These are phyloP conservation scores for Syzygium malaccense DNA, from an alignment of 441 rosid species.

Conservation along the genomic window DNA sequence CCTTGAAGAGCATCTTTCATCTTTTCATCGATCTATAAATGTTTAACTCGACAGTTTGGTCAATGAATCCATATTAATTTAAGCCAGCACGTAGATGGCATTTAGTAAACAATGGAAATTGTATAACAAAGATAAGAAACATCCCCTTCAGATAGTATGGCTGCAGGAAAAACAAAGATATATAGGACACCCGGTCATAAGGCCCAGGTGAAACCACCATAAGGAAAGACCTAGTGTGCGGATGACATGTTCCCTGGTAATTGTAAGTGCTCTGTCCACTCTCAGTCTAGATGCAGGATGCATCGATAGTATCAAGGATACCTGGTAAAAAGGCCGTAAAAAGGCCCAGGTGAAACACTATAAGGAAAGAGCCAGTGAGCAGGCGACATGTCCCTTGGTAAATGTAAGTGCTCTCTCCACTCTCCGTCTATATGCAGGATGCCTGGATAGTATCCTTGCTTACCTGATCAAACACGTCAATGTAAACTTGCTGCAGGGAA, in stretches of 20 bases:
- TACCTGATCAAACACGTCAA: conserved; percentile 95
- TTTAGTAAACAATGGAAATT: neutral
- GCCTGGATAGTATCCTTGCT: neutral
- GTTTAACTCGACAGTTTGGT: neutral
- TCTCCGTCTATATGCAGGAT: neutral
- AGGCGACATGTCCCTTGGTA: neutral
- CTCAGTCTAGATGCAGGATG: neutral
- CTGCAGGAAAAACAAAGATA: neutral
- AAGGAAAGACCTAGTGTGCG: neutral
- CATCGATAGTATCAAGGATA: neutral
- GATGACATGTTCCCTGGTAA: neutral
- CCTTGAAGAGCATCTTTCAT: conserved; percentile 95
- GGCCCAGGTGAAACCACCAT: neutral
- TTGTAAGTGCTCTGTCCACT: neutral
- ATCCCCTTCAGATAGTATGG: neutral
- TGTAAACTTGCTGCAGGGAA: conserved; percentile 87
- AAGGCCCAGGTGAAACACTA: neutral
- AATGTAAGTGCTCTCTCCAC: neutral
- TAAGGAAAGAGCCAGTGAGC: neutral
- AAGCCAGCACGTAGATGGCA: neutral
- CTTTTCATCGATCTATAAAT: conserved; percentile 75
- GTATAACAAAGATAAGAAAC: neutral
- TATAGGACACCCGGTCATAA: neutral
- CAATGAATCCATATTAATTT: neutral
- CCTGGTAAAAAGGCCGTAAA: neutral